These are phyloP conservation scores for Chrysoporthe austroafricana DNA, from an alignment of 2,329 filamentous ascomycete species.

Conservation along the genomic window DNA sequence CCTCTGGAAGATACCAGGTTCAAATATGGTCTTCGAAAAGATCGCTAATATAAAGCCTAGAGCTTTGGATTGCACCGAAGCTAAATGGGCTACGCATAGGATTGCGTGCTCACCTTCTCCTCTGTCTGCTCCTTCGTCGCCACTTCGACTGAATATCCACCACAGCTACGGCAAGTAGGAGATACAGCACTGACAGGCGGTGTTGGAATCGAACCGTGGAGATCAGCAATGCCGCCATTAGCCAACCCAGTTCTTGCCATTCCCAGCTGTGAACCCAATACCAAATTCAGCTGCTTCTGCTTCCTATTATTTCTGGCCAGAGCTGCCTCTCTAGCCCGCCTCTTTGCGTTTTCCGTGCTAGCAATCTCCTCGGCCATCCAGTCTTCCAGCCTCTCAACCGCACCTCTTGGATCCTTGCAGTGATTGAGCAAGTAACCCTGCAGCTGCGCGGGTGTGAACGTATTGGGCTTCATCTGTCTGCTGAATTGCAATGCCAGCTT, in stretches of 20 bases:
- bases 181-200: neutral
- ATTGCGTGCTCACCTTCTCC: neutral
- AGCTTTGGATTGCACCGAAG: neutral
- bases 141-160: neutral
- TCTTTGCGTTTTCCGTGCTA: conserved; percentile 34
- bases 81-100: neutral
- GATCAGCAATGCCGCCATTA: neutral
- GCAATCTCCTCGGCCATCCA: conserved; percentile 45
- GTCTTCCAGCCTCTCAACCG: conserved; percentile 38
- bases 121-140: neutral
- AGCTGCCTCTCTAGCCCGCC: conserved; percentile 28
- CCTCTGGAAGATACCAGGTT: neutral
- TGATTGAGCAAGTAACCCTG: conserved; percentile 54
- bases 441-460: conserved; percentile 53
- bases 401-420: conserved; percentile 44
- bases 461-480: conserved; percentile 51
- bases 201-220: neutral
- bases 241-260: neutral
- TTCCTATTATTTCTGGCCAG: conserved; percentile 29
- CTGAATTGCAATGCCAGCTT: conserved; percentile 59
- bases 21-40: neutral
- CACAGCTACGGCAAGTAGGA: neutral
- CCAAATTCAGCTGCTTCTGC: conserved; percentile 28
- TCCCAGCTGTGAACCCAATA: neutral
- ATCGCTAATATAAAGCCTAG: neutral